Evolutionary conservation across 2,329 filamentous ascomycete species (phyloP), one percentile per base, ranked within the genome.

Genomic region (Whalleya microplaca): DNA sequence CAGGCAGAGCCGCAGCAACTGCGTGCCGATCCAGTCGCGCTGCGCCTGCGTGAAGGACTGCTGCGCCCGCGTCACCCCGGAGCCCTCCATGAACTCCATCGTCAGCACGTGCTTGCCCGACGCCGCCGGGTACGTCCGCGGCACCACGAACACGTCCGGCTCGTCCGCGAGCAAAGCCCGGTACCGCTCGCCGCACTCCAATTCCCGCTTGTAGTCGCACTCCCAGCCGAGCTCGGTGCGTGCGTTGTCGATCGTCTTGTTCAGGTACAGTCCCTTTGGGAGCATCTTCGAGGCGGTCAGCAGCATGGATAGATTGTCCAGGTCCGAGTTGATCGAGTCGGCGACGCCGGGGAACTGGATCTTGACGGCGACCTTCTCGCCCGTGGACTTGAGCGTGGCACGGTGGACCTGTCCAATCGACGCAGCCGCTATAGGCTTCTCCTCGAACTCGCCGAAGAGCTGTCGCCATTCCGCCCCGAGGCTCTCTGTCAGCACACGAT

Each of bases 221-320:
- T 99, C 95, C 95, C 95, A 99, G 3, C 85, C 93, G 2, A 99
- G 84, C 73, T 99, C 95, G 1, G 86, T 87, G 9, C 95, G 86
- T 3, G 95, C 94, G 70, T 99, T 99, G 64, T 91, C 93, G 64
- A 99, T 98, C 0, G 95, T 99, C 74, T 96, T 97, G 76, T 99
- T 90, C 7, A 99, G 86, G 70, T 95, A 99, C 0, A 99, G 80
- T 0, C 95, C 95, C 70, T 90, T 93, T 0, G 95, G 96, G 0
- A 99, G 82, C 21, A 99, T 84, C 55, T 91, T 88, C 4, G 93
- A 96, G 21, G 95, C 95, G 5, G 91, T 95, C 12, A 99, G 84
- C 1, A 99, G 86, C 54, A 99, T 84, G 8, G 90, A 91, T 29
- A 99, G 83, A 68, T 99, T 99, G 75, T 92, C 96, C 1, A 99